Evolutionary conservation across 2,329 filamentous ascomycete species (phyloP), one percentile per base, ranked within the genome.

Genomic region (Pseudogymnoascus sp.): DNA sequence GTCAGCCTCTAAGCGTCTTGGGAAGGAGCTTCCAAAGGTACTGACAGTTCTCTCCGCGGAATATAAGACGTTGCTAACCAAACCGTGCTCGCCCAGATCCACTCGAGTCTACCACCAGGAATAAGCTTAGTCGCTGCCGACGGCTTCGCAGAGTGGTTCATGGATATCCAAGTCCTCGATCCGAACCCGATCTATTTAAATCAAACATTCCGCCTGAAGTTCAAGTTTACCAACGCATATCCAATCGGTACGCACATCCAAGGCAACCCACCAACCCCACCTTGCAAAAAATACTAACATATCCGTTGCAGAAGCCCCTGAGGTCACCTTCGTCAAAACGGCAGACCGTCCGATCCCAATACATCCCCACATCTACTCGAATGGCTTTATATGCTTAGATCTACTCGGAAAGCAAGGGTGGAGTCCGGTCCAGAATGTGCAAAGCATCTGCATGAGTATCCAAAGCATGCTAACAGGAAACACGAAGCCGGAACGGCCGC

Each of bases 401-500:
- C 83, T 99, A 1, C 85, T 99, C 7, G 91, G 91, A 59, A 79
- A 83, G 8, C 87, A 91, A 65, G 94, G 94, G 61, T 99, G 94
- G 94, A 94, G 89, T 57, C 94, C 94, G 0, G 93, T 99, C 0
- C 94, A 99, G 72, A 97, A 93, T 62, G 94, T 97, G 7, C 93
- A 97, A 78, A 96, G 89, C 70, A 87, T 99, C 25, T 97, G 91
- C 78, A 94, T 99, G 84, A 96, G 91, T 74, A 83, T 99, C 60
- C 94, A 99, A 76, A 96, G 91, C 77, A 99, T 99, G 94, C 76
- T 99, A 70, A 97, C 94, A 1, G 91, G 93, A 64, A 99, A 99
- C 73, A 88, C 84, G 9, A 93, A 92, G 76, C 88, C 93, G 69
- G 92, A 97, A 75, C 81, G 94, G 34, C 94, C 94, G 0, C 88